phyloP scores from a whole-genome alignment of 257 asterid species.

The Leptodermis oblonga region DNA sequence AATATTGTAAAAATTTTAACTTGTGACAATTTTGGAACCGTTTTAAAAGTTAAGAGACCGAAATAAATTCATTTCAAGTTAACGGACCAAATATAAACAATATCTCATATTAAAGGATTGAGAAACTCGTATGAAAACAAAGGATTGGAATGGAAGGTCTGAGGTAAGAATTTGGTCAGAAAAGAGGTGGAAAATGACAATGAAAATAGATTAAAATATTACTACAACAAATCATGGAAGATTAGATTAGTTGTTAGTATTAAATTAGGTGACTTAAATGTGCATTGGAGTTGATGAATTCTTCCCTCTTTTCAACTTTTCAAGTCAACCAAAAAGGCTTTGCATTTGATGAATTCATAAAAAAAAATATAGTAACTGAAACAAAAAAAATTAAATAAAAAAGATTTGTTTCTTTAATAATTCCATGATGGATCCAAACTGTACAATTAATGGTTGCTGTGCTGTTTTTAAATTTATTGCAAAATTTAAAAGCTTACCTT shows the following conservation, averaged over 20 bases:
- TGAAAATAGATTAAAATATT: not conserved
- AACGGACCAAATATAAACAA: too few relatives aligned
- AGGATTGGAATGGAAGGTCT: slow-evolving; percentile 39
- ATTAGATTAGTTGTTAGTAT: slow-evolving; percentile 24
- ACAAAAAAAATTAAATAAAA: not conserved
- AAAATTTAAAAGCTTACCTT: slow-evolving; percentile 38
- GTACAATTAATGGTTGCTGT: slow-evolving; percentile 17
- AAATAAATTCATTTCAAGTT: too few relatives aligned
- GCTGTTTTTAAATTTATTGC: slow-evolving; percentile 33
- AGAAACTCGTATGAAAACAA: slow-evolving; percentile 26
- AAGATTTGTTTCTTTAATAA: not conserved
- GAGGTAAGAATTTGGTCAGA: slow-evolving; percentile 44
- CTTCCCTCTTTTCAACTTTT: slow-evolving; percentile 24
- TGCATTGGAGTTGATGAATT: slow-evolving; percentile 49
- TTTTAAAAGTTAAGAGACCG: too few relatives aligned
- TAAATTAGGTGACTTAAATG: slow-evolving; percentile 44
- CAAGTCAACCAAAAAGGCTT: slow-evolving; percentile 53
- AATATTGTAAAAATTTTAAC: too few relatives aligned
- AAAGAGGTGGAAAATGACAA: slow-evolving; percentile 17
- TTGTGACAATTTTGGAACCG: too few relatives aligned
- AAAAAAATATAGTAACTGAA: slow-evolving; percentile 3
- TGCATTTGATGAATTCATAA: slow-evolving; percentile 36
- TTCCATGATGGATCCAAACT: slow-evolving; percentile 14
- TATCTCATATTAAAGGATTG: too few relatives aligned
- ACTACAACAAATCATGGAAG: slow-evolving; percentile 19